phyloP scores from a whole-genome alignment of 371 early-diverging fungal genomes.

The Amoeboaphelidium occidentale region DNA sequence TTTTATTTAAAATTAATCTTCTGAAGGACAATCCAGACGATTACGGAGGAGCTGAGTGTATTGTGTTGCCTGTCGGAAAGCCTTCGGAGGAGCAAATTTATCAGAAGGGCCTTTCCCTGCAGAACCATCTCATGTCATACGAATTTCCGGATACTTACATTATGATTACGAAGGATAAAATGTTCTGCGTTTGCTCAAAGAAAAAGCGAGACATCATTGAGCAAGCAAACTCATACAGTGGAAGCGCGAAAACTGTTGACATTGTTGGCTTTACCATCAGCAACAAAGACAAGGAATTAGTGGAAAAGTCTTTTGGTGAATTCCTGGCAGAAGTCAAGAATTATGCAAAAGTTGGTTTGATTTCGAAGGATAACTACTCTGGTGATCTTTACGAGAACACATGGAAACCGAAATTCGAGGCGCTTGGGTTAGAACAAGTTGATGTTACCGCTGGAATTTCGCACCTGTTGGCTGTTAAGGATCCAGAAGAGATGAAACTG shows the following conservation, averaged over 20 bases:
- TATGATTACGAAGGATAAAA: conserved; percentile 41
- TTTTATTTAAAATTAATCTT: too few relatives aligned
- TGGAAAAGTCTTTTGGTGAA: conserved; percentile 7
- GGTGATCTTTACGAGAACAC: not conserved
- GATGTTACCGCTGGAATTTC: conserved; percentile 53
- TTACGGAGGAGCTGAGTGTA: too few relatives aligned
- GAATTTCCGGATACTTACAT: conserved; percentile 74
- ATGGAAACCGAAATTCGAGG: conserved; percentile 21
- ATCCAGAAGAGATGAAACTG: conserved; percentile 52
- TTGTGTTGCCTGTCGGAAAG: too few relatives aligned
- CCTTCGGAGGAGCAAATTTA: not conserved
- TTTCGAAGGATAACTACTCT: not conserved
- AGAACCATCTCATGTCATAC: conserved; percentile 84
- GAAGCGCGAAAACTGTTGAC: not conserved
- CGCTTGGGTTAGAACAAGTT: conserved; percentile 9
- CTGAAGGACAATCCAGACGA: too few relatives aligned
- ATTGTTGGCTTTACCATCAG: not conserved
- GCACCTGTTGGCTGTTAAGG: conserved; percentile 53
- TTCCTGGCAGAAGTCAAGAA: conserved; percentile 17
- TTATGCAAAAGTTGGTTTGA: conserved; percentile 7
- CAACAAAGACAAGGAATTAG: not conserved
- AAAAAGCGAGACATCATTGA: conserved; percentile 56
- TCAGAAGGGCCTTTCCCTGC: conserved; percentile 3
- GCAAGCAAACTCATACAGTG: not conserved
- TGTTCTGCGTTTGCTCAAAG: conserved; percentile 27